A percentile compares a stretch with the other conserved stretches of the same genome.
These are phyloP conservation scores for Ceratobasidium sp. DNA, from an alignment of 1,284 basidiomycete species.

Conservation along the genomic window DNA sequence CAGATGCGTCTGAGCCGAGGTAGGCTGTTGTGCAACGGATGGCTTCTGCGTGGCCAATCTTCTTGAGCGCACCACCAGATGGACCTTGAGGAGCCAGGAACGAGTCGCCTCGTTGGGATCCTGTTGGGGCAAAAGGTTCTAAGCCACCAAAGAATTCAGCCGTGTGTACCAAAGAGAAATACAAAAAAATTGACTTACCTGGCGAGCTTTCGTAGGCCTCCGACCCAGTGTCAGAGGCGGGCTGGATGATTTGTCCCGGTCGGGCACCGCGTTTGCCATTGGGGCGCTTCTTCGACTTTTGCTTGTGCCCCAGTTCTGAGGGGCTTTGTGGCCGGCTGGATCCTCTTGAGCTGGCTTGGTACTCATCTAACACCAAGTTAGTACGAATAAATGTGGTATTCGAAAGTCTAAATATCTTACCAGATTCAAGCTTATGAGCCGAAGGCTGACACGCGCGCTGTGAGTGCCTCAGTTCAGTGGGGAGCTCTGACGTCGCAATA, in stretches of 20 bases:
- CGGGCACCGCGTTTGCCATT: neutral
- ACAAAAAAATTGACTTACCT: conserved; percentile 12
- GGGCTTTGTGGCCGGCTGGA: neutral
- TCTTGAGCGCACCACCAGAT: no score
- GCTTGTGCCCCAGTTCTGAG: neutral
- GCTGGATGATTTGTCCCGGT: conserved; percentile 3
- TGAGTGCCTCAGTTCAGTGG: neutral
- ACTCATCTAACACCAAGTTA: neutral
- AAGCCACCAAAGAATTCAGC: no score
- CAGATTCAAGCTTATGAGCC: neutral
- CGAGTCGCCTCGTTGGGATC: neutral
- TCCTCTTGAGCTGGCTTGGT: neutral
- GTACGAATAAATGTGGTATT: neutral
- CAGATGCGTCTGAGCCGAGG: neutral
- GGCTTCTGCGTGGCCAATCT: neutral
- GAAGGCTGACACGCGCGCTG: neutral
- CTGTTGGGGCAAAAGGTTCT: neutral
- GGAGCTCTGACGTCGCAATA: neutral
- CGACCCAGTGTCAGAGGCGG: neutral
- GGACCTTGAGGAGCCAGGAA: no score
- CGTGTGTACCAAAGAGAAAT: neutral
- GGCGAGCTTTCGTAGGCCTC: conserved; percentile 4
- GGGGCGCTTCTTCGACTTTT: neutral
- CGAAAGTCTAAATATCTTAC: neutral
- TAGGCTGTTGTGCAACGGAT: neutral